Base-by-base conservation (phyloP, 306 rosid species). In the Cicer chorassanicum region DNA sequence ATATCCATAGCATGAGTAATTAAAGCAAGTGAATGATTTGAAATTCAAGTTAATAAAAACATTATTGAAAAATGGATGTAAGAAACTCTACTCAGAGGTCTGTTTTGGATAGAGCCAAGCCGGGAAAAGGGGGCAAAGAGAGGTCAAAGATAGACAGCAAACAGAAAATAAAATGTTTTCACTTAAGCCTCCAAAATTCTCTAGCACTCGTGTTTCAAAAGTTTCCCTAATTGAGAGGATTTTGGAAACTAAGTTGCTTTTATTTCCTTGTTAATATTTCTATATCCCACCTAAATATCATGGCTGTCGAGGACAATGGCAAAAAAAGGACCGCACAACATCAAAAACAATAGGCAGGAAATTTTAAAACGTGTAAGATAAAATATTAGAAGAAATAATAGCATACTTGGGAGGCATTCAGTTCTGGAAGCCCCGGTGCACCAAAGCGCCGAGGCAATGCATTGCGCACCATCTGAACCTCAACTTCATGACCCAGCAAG, bases 361-460 rank as follows among this genome's bases (percentile, higher is more conserved):
- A 38, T 3, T 14, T 55, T 11, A 78, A 45, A 29, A 5, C 39
- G 7, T 9, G 65, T 40, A n/a, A 66, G 55, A 81, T 34, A 19
- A 13, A 74, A 49, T n/a, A 73, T 74, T 46, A 21, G n/a, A 44
- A 21, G 71, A 65, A 78, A 82, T 53, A 48, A 74, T 14, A 42
- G 46, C 88, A 83, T 89, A 95, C 99, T 74, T 95, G 99, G 74
- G 99, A 95, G 57, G 99, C 99, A 88, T 95, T 95, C 75, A 95
- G 94, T 81, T 95, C 99, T 0, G 99, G 99, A 79, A 95, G 97
- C 71, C 99, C 99, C 0, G 98, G 99, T 15, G 99, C 99, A 65
- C 99, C 99, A 85, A 95, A 92, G 44, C 99, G 98, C 42, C 97
- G 96, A 74, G 99, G 99, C 67, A 95, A 81, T 15, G 99, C 83